Percentiles rank a stretch among this genome's conserved stretches.
phyloP scores from a whole-genome alignment of 768 basidiomycete species.

The Myochromella boudieri region DNA sequence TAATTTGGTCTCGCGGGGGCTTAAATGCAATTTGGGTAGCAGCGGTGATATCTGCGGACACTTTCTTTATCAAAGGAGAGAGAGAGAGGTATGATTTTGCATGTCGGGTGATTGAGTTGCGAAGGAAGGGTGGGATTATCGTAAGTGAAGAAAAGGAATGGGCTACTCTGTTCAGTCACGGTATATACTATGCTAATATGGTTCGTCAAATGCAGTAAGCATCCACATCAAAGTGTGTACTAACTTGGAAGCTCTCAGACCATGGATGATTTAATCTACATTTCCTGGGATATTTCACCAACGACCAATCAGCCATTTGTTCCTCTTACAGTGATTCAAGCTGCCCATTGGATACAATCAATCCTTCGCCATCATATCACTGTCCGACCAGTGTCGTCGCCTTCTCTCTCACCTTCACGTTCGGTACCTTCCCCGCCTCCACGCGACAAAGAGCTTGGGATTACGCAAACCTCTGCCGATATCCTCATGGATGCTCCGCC shows the following conservation, averaged over 20 bases:
- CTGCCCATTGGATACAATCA: conserved; percentile 79
- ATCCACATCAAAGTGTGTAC: not conserved
- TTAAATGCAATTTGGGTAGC: conserved; percentile 72
- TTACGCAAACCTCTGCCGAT: conserved; percentile 54
- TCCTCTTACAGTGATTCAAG: conserved; percentile 63
- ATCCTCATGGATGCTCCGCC: conserved; percentile 35
- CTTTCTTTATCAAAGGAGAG: conserved; percentile 78
- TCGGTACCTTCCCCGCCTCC: conserved; percentile 29
- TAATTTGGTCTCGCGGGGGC: conserved; percentile 76
- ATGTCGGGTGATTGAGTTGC: conserved; percentile 69
- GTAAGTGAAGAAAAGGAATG: conserved; percentile 71
- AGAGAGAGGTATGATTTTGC: conserved; percentile 81
- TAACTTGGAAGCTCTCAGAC: conserved; percentile 44
- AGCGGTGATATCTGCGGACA: conserved; percentile 73
- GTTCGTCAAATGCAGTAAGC: conserved; percentile 36
- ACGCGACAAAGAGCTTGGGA: conserved; percentile 68
- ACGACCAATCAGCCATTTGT: conserved; percentile 70
- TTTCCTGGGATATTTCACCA: conserved; percentile 76
- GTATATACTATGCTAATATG: conserved; percentile 88
- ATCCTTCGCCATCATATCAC: conserved; percentile 62
- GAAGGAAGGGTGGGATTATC: conserved; percentile 52
- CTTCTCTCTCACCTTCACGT: conserved; percentile 6
- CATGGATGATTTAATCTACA: conserved; percentile 74
- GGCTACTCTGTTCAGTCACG: conserved; percentile 65
- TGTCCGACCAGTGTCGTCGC: conserved; percentile 37